Evolutionary conservation across 2,329 filamentous ascomycete species (phyloP).

Genomic region (Emericellopsis atlantica): DNA sequence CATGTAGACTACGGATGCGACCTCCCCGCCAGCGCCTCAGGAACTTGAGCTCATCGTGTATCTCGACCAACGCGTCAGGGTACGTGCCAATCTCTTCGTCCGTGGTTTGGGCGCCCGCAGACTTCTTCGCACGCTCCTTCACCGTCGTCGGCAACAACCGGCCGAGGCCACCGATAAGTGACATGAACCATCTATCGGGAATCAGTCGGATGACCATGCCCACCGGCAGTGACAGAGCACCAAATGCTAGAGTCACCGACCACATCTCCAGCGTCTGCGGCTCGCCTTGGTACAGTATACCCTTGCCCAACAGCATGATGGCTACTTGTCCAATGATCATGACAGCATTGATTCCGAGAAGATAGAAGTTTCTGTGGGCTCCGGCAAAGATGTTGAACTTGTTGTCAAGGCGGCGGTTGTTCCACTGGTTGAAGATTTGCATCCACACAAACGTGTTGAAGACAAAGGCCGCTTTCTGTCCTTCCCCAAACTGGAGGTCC

Average conservation of each 20-base stretch:
- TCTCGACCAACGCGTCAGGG: conserved; percentile 59
- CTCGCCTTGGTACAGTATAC: conserved; percentile 56
- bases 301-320: conserved; percentile 78
- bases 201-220: conserved; percentile 72
- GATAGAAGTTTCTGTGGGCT: conserved; percentile 75
- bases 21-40: conserved; percentile 71
- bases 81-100: conserved; percentile 58
- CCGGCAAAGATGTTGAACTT: conserved; percentile 93
- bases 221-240: conserved; percentile 72
- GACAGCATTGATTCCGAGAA: conserved; percentile 69
- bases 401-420: conserved; percentile 91
- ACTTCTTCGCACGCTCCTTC: too few relatives aligned
- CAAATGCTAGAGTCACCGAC: conserved; percentile 77
- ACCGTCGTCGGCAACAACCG: too few relatives aligned
- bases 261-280: conserved; percentile 62
- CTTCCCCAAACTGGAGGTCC: conserved; percentile 26
- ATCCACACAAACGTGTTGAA: conserved; percentile 99
- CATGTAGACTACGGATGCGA: conserved; percentile 69
- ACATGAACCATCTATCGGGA: conserved; percentile 46
- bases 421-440: conserved; percentile 98
- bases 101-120: background rate
- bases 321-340: conserved; percentile 85
- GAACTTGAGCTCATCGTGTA: conserved; percentile 71
- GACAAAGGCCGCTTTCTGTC: conserved; percentile 42
- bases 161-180: conserved; percentile 8